Conservation (phyloP, 345 rosid genomes). For the Durio zibethinus region DNA sequence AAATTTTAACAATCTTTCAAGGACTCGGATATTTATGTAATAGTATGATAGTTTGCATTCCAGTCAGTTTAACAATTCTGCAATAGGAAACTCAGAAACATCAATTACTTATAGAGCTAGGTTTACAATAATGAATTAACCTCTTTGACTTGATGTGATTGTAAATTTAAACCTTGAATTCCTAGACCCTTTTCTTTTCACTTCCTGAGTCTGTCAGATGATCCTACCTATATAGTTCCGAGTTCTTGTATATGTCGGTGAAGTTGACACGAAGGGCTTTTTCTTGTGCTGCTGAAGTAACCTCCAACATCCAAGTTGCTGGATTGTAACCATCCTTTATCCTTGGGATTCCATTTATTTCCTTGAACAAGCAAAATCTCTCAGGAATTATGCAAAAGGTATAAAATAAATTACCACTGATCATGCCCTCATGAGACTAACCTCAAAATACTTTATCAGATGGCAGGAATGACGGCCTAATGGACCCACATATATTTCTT, state of each 20-base stretch:
- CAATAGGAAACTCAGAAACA: neutral
- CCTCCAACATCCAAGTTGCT: conserved; percentile 76
- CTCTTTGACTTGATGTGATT: neutral
- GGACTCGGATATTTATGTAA: neutral
- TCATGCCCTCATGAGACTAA: conserved; percentile 19
- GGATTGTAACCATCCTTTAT: conserved; percentile 67
- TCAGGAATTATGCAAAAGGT: neutral
- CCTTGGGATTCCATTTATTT: conserved; percentile 43
- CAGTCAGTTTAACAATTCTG: neutral
- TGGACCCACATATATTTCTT: conserved; percentile 61
- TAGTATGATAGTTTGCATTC: neutral
- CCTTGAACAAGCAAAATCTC: conserved; percentile 29
- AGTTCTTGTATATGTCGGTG: conserved; percentile 40
- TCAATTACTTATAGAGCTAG: neutral
- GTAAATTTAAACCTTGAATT: neutral
- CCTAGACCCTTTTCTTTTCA: neutral
- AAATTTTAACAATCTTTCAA: neutral
- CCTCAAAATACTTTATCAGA: conserved; percentile 60
- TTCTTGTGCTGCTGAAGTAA: conserved; percentile 52
- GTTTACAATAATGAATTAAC: neutral
- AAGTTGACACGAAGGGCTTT: conserved; percentile 40
- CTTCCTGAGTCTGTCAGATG: neutral
- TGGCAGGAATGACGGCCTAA: conserved; percentile 51
- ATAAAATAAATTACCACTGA: neutral
- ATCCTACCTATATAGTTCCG: conserved; percentile 47